Evolutionary conservation across 257 asterid species (phyloP).

Genomic region (Galeopsis tetrahit): DNA sequence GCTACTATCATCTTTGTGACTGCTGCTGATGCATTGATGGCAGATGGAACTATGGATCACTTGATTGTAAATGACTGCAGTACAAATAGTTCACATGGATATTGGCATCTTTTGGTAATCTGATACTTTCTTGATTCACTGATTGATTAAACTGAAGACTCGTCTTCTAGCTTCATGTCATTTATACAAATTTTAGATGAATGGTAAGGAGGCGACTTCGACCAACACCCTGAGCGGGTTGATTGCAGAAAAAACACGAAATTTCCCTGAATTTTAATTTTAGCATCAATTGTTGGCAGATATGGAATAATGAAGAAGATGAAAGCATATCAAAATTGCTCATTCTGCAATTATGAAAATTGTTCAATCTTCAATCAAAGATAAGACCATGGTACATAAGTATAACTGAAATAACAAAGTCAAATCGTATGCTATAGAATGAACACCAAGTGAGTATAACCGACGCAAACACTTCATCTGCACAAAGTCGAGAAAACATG

Average conservation of each 20-base stretch:
- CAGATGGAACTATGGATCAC: not conserved
- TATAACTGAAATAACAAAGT: conserved; percentile 14
- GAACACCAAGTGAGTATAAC: not conserved
- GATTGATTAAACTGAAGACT: not conserved
- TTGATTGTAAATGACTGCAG: not conserved
- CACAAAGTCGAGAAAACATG: conserved; percentile 20
- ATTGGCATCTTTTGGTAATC: not conserved
- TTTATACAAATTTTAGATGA: too few species aligned
- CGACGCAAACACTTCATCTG: conserved; percentile 33
- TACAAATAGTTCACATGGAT: not conserved
- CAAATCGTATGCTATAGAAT: conserved; percentile 6
- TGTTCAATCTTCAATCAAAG: conserved; percentile 13
- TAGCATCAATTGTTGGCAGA: not conserved
- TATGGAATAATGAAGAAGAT: too few species aligned
- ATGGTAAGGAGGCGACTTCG: too few species aligned
- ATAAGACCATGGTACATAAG: conserved; percentile 19
- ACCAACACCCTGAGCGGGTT: too few species aligned
- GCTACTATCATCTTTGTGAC: not conserved
- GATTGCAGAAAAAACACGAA: too few species aligned
- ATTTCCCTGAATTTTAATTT: not conserved
- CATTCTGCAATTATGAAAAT: conserved; percentile 24
- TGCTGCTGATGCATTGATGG: not conserved
- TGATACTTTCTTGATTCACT: not conserved
- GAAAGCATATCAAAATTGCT: conserved; percentile 8
- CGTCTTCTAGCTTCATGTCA: not conserved